Evolutionary conservation across 1,139 yeast genomes (phyloP).

Genomic region (Geotrichum restrictum): DNA sequence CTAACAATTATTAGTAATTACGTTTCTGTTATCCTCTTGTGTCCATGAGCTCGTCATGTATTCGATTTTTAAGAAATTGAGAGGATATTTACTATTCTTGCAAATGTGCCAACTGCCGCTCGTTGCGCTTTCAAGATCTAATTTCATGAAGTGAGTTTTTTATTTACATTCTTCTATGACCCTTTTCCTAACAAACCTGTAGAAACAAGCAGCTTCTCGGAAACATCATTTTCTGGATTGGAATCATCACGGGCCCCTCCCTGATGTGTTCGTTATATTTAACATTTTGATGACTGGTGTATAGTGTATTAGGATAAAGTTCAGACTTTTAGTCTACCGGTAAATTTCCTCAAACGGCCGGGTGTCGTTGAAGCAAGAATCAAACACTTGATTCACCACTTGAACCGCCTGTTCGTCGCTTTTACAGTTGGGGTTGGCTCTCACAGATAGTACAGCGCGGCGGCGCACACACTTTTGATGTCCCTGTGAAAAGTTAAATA

Average conservation of each 20-base stretch:
- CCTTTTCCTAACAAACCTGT: constrained; percentile 41
- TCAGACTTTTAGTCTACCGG: constrained; percentile 42
- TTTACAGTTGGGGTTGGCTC: constrained; percentile 79
- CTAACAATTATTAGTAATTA: constrained; percentile 43
- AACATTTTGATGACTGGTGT: constrained; percentile 48
- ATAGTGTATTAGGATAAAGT: too few relatives aligned
- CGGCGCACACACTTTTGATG: constrained; percentile 89
- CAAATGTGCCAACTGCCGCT: constrained; percentile 72
- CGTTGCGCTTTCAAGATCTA: constrained; percentile 38
- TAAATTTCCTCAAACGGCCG: constrained; percentile 93
- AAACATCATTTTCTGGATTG: constrained; percentile 84
- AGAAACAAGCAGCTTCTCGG: constrained; percentile 58
- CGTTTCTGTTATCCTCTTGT: constrained; percentile 75
- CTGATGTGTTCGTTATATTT: constrained; percentile 80
- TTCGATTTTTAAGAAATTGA: constrained; percentile 69
- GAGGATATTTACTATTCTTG: constrained; percentile 73
- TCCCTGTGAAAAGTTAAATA: constrained; percentile 67
- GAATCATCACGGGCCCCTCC: constrained; percentile 87
- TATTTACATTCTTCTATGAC: constrained; percentile 49
- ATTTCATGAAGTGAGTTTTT: constrained; percentile 44
- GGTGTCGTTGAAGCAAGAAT: constrained; percentile 89
- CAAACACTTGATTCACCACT: constrained; percentile 84
- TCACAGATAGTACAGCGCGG: constrained; percentile 79
- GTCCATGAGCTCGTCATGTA: constrained; percentile 93
- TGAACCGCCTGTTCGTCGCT: constrained; percentile 68